Evolutionary conservation across 352 stramenopile species (phyloP).

Genomic region (Pythium scleroteichum): DNA sequence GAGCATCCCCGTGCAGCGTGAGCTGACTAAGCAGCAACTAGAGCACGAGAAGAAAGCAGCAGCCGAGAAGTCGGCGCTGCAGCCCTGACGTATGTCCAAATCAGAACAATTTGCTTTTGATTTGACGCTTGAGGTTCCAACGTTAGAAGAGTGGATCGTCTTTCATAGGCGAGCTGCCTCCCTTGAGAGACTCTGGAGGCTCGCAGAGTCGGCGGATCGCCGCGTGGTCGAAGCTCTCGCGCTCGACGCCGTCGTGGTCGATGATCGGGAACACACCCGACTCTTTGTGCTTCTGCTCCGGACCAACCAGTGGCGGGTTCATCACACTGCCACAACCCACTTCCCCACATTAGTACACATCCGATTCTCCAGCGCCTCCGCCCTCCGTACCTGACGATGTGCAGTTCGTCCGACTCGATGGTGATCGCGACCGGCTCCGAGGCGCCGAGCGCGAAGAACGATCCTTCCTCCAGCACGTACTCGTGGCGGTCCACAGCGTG

Average conservation of each 20-base stretch:
- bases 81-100: neutral
- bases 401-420: constrained; percentile 61
- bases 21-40: constrained; percentile 25
- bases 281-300: constrained; percentile 41
- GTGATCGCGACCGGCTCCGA: constrained; percentile 52
- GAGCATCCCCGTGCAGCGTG: constrained; percentile 29
- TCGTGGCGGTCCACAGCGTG: constrained; percentile 34
- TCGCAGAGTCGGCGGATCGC: constrained; percentile 65
- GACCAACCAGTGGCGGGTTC: constrained; percentile 71
- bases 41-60: constrained; percentile 15
- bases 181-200: constrained; percentile 72
- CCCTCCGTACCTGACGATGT: constrained; percentile 71
- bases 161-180: constrained; percentile 76
- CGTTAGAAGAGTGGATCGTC: constrained; percentile 74
- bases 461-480: constrained; percentile 46
- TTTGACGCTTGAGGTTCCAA: neutral
- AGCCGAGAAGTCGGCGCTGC: neutral
- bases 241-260: constrained; percentile 61
- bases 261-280: constrained; percentile 73
- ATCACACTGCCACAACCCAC: constrained; percentile 48
- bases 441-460: constrained; percentile 65
- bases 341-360: neutral
- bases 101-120: neutral
- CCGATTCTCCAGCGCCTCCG: too few relatives aligned
- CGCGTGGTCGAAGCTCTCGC: constrained; percentile 52